Base-by-base conservation (phyloP, 2,329 filamentous ascomycete species). In the Colletotrichum lupini region DNA sequence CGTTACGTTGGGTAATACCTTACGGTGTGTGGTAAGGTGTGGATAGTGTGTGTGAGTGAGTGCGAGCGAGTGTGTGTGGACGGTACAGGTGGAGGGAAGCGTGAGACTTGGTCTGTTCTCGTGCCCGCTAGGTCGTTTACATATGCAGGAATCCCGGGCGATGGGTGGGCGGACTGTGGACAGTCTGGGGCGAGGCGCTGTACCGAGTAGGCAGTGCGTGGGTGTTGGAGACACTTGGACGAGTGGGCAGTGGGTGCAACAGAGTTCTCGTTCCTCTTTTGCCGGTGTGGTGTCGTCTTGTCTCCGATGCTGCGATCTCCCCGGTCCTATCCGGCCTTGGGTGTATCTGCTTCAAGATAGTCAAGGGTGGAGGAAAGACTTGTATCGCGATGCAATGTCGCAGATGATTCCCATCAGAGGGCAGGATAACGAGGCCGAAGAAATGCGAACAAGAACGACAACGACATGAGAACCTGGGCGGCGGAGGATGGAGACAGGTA, bases 131-230 rank as follows among this genome's bases (percentile, higher is more conserved):
- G 52, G 57, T 58, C 60, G 60, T 69, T 53, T 56, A 69, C 70
- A 65, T 60, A 56, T 69, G 70, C 66, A 73, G 66, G 59, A 73
- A 60, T 69, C 59, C 70, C 70, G 30, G 66, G 53, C 55, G 58
- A 55, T 49, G 22, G 46, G 57, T 57, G 59, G 42, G 59, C 61
- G 60, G 67, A 32, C 66, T 53, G 58, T 64, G 64, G 69, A 30
- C 37, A 59, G 52, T 32, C 35, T 59, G 65, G 42, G 61, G 61
- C 35, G 59, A 30, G 35, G 24, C 16, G 42, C 42, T 49, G 42
- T n/a, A 42, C 37, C 37, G 37, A 42, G 37, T 42, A 42, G 37
- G 37, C 12, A 42, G 37, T 46, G 59, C 22, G 46, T 26, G 61
- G 46, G 28, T 55, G 46, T 55, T 28, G 28, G 49, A 35, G 37